Evolutionary conservation across 2,329 filamentous ascomycete genomes (phyloP), one percentile per base, ranked within the genome.

Genomic region (Arthrinium puccinioides): DNA sequence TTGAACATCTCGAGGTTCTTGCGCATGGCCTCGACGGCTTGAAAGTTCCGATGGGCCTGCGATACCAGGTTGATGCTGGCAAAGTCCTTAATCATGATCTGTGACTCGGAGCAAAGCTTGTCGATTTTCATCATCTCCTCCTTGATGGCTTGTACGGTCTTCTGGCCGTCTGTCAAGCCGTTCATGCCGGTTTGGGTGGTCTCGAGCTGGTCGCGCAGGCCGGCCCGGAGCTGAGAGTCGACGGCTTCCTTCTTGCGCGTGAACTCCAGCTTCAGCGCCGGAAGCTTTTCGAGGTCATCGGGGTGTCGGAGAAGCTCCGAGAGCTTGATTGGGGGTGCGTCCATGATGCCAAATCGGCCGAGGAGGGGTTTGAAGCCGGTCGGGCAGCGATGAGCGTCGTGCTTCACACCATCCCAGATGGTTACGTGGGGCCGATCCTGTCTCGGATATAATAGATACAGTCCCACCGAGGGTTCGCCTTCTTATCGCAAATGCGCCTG

Each of bases 81-180:
- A 62, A 98, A 97, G 68, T 98, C 92, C 55, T 85, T 82, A 54
- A 98, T 95, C 79, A 96, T 96, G 58, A 87, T 87, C 68, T 97
- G 90, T 38, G 89, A 89, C 64, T 98, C 94, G 45, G 89, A 88
- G 67, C 92, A 98, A 46, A 98, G 77, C 65, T 87, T 88, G 68
- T 98, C 92, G 54, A 98, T 97, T 65, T 90, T 94, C 72, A 94
- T 88, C 79, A 98, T 92, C 67, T 98, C 92, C 49, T 97, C 90
- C 62, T 94, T 95, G 64, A 96, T 96, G 52, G 84, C 78, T 56
- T 87, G 84, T 24, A 98, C 86, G 43, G 87, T 87, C 60, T 89
- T 85, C 63, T 97, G 89, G 39, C 89, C 89, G 56, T 96, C 88
- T 30, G 78, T 79, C 47, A 98, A 82, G 44, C 85, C 85, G 47